phyloP scores from a whole-genome alignment of 768 basidiomycete genomes.

The Russula olivacea region DNA sequence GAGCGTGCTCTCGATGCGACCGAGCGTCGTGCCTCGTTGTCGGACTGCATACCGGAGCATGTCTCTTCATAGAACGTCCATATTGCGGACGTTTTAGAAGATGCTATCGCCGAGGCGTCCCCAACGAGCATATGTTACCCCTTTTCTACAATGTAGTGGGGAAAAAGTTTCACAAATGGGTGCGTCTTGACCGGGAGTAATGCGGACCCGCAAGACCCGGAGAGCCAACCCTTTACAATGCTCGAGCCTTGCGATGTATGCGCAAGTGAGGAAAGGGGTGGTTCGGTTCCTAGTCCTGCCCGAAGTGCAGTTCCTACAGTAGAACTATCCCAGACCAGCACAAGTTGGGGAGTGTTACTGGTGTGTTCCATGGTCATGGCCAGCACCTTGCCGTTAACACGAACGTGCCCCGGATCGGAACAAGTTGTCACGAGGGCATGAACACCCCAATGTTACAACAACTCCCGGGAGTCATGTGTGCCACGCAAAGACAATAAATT shows the following conservation, averaged over 20 bases:
- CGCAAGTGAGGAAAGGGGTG: background rate
- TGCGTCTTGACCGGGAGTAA: background rate
- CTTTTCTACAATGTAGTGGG: background rate
- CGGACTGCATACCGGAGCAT: background rate
- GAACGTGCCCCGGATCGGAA: slow-evolving; percentile 8
- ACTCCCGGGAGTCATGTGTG: background rate
- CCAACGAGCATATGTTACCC: background rate
- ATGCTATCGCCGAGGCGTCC: background rate
- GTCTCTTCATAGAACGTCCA: slow-evolving; percentile 6
- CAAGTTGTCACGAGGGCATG: background rate
- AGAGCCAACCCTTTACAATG: background rate
- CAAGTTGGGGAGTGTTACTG: background rate
- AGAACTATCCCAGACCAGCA: background rate
- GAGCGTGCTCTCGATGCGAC: slow-evolving; percentile 3
- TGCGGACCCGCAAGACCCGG: background rate
- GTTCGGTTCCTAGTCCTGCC: background rate
- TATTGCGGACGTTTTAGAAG: slow-evolving; percentile 4
- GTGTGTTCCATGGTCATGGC: background rate
- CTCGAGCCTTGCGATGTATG: background rate
- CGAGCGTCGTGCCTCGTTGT: background rate
- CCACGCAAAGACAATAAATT: background rate
- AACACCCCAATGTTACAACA: too few species aligned
- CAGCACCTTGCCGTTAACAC: slow-evolving; percentile 3
- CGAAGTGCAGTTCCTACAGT: background rate
- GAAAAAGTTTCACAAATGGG: background rate